These are phyloP conservation scores for Eimeria falciformis DNA, from an alignment of 169 alveolate species.

Conservation along the genomic window DNA sequence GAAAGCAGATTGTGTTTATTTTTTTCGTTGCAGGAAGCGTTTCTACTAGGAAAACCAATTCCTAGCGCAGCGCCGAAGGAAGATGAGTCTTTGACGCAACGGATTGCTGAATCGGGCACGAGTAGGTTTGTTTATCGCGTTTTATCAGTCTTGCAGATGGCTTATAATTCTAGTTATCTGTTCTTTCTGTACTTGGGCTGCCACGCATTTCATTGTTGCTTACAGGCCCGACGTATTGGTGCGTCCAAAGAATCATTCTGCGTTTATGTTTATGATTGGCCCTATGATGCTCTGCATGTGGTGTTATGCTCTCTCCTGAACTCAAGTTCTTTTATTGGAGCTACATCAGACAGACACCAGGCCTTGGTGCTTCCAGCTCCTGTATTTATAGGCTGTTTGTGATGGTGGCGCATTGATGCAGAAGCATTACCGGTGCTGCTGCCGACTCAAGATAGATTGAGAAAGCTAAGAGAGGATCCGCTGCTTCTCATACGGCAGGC, in stretches of 20 bases:
- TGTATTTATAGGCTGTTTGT: neutral
- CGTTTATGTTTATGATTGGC: too few species aligned
- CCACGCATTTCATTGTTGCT: neutral
- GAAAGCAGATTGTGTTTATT: too few species aligned
- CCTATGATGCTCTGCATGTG: too few species aligned
- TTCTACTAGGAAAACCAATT: constrained; percentile 67
- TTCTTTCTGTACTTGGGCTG: neutral
- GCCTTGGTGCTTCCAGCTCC: too few species aligned
- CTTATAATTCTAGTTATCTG: too few species aligned
- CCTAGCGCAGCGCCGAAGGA: constrained; percentile 15
- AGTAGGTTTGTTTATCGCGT: too few species aligned
- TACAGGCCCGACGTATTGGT: neutral
- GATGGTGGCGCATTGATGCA: constrained; percentile 16
- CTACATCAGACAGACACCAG: too few species aligned
- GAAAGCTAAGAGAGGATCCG: constrained; percentile 74
- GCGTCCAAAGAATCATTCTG: too few species aligned
- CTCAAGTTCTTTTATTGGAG: too few species aligned
- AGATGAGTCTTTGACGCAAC: neutral
- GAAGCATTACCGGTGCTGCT: constrained; percentile 38
- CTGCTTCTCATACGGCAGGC: constrained; percentile 65
- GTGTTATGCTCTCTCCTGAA: too few species aligned
- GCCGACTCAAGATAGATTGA: constrained; percentile 56
- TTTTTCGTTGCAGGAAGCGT: constrained; percentile 30
- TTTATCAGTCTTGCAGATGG: too few species aligned
- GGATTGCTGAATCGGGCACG: neutral